Evolutionary conservation across 192 early-diverging fungal genomes (phyloP), one percentile per base, ranked within the genome.

Genomic region (Mortierella hygrophila): DNA sequence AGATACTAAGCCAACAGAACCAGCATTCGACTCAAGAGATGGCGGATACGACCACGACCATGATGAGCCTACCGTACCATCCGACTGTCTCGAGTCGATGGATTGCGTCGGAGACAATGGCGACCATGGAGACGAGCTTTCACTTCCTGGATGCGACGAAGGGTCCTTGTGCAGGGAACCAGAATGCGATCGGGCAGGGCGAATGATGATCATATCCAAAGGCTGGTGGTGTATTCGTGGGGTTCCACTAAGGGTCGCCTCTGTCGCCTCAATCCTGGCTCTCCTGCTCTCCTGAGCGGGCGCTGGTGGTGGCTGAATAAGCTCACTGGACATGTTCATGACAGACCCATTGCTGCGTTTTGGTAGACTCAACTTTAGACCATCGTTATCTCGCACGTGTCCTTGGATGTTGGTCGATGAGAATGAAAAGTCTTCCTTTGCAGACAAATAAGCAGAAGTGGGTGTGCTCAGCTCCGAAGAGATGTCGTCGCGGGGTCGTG

Each of bases 121-220:
- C 3, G 71, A 57, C 76, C 76, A 69, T 9, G 79, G 75, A 40
- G 79, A 78, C 3, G 26, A 46, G 6, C 47, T 20, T n/a, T 35
- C 79, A 26, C 44, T 37, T 74, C 32, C 49, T 4, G 26, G 73
- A 71, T 2, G 71, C 3, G 29, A 65, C 20, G 29, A 15, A 44
- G 70, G 5, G 11, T 6, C 21, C 0, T 37, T 42, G 35, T 37
- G 3, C 5, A 71, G 15, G 40, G 16, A 29, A 3, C 79, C 6
- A 41, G 52, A 65, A 21, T 21, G 54, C 9, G 74, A 6, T 60
- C 16, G 63, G 57, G 7, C 1, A 38, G 75, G 84, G 13, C 72
- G 84, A 40, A 86, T 23, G 20, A 86, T 78, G 29, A 86, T 81
- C 75, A 81, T 81, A 37, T 85, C 82, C 52, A 85, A 35, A 4